A percentile compares a stretch with the other conserved stretches of the same genome.
These are phyloP conservation scores for Fusarium pseudograminearum DNA, from an alignment of 2,329 filamentous ascomycete genomes.

Conservation along the genomic window DNA sequence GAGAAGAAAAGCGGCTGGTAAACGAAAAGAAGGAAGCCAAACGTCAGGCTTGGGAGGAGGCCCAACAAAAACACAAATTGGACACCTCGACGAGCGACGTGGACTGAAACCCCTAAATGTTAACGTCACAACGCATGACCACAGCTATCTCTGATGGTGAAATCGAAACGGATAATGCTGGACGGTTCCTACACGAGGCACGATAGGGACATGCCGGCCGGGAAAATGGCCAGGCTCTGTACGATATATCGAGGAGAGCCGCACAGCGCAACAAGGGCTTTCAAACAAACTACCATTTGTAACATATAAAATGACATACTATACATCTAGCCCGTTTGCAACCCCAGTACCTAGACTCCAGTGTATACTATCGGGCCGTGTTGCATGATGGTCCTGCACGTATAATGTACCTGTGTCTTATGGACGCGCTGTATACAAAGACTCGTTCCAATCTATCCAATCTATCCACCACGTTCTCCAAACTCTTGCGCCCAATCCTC, in stretches of 20 bases:
- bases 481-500: slow-evolving; percentile 96
- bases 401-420: slow-evolving; percentile 12
- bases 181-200: background rate
- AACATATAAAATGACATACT: slow-evolving; percentile 41
- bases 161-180: slow-evolving; percentile 8
- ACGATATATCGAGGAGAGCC: slow-evolving; percentile 29
- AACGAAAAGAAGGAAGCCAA: slow-evolving; percentile 44
- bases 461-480: slow-evolving; percentile 86
- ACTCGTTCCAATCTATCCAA: slow-evolving; percentile 53
- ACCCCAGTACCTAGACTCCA: slow-evolving; percentile 16
- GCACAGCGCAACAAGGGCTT: slow-evolving; percentile 13
- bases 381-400: slow-evolving; percentile 11
- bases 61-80: slow-evolving; percentile 34
- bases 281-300: slow-evolving; percentile 42
- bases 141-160: background rate
- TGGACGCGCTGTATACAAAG: slow-evolving; percentile 34
- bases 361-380: slow-evolving; percentile 2
- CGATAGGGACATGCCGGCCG: slow-evolving; percentile 4
- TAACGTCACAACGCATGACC: slow-evolving; percentile 13
- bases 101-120: slow-evolving; percentile 18
- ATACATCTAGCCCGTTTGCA: slow-evolving; percentile 26
- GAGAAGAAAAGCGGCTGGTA: slow-evolving; percentile 46
- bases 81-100: slow-evolving; percentile 33
- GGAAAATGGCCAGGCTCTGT: slow-evolving; percentile 28
- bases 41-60: slow-evolving; percentile 42